Conservation (phyloP, 2,329 filamentous ascomycete genomes). For the Beauveria bassiana region DNA sequence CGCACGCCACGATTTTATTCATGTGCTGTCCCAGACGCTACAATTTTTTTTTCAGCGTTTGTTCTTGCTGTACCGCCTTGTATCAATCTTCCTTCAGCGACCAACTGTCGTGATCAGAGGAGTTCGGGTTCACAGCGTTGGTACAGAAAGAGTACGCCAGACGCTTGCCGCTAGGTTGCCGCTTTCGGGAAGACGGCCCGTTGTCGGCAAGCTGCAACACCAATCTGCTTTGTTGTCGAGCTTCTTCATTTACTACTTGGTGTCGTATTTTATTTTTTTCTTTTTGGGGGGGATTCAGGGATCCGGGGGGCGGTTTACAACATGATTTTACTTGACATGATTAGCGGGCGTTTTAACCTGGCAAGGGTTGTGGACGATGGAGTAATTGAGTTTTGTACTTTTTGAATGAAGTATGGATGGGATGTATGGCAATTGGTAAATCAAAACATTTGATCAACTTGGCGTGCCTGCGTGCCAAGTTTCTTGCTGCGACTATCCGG, state of each 20-base stretch:
- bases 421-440: no score
- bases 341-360: constrained; percentile 7
- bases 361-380: neutral
- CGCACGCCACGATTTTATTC: neutral
- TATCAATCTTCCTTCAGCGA: no score
- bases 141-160: neutral
- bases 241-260: no score
- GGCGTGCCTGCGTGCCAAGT: neutral
- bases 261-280: neutral
- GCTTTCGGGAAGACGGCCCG: neutral
- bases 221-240: neutral
- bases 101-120: no score
- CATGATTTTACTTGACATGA: neutral
- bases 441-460: neutral
- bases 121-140: neutral
- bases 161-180: neutral
- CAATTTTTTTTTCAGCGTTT: no score
- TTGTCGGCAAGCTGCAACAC: neutral
- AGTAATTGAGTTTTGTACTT: neutral
- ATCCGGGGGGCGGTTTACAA: neutral
- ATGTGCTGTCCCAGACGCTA: no score
- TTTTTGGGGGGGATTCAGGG: no score
- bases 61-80: no score
- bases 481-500: neutral
- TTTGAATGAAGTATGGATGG: neutral